phyloP scores from a whole-genome alignment of 2,329 filamentous ascomycete species.

The Ascocoryne sarcoides region DNA sequence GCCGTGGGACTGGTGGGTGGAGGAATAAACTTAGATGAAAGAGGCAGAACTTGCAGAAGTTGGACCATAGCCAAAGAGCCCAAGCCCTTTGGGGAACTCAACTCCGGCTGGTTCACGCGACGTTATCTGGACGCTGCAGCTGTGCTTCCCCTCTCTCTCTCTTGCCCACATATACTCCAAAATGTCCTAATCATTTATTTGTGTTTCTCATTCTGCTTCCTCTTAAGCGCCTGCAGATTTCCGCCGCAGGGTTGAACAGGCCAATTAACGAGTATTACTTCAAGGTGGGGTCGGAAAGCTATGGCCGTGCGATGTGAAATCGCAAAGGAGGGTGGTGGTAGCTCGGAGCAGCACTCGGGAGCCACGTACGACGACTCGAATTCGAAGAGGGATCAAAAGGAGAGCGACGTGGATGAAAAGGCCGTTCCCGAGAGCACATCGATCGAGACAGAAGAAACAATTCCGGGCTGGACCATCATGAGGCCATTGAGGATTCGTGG shows the following conservation, averaged over 20 bases:
- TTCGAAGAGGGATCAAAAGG: no score
- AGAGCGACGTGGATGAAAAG: neutral
- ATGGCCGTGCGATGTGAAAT: neutral
- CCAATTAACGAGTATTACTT: neutral
- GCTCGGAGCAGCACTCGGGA: no score
- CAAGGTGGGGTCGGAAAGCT: neutral
- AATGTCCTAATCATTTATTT: neutral
- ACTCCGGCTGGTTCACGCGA: neutral
- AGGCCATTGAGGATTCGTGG: constrained; percentile 9
- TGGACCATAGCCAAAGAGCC: neutral
- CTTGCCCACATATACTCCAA: neutral
- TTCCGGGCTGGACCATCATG: constrained; percentile 18
- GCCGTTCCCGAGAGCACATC: neutral
- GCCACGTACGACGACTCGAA: no score
- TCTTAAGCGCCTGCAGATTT: no score
- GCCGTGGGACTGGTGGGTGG: neutral
- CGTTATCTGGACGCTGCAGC: constrained; percentile 1
- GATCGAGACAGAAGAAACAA: neutral
- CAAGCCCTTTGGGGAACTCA: neutral
- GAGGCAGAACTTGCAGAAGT: neutral
- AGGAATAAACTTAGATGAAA: neutral
- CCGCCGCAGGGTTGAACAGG: neutral
- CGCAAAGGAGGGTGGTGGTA: no score
- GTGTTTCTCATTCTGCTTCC: neutral
- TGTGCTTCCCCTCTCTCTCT: neutral